Evolutionary conservation across 345 rosid genomes (phyloP).

Genomic region (Rubroshorea leprosula): DNA sequence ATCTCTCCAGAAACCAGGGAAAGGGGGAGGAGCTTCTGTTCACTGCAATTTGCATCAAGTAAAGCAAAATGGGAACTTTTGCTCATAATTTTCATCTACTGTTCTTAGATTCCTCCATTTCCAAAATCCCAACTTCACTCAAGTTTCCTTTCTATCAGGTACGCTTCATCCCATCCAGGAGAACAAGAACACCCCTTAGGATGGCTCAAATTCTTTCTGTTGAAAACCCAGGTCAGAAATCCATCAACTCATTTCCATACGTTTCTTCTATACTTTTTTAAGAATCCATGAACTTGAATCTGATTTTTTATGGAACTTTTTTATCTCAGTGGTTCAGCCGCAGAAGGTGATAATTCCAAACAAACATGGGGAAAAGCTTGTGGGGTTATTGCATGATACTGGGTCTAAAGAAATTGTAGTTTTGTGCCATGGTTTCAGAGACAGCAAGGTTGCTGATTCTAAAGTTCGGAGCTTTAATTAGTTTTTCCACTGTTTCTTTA

Average conservation of each 20-base stretch:
- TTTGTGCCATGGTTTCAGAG: conserved; percentile 72
- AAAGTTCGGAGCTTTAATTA: not conserved
- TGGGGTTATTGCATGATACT: conserved; percentile 69
- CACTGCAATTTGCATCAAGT: too few relatives aligned
- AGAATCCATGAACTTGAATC: not conserved
- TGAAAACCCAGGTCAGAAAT: conserved; percentile 8
- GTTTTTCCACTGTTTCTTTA: not conserved
- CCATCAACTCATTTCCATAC: not conserved
- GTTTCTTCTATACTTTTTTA: not conserved
- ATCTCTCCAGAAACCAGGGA: too few relatives aligned
- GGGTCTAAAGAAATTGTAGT: conserved; percentile 55
- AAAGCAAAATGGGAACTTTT: conserved; percentile 13
- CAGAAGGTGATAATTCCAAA: conserved; percentile 42
- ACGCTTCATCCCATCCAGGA: conserved; percentile 5
- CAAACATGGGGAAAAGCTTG: conserved; percentile 56
- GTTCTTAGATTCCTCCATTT: not conserved
- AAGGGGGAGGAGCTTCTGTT: too few relatives aligned
- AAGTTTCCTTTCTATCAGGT: conserved; percentile 9
- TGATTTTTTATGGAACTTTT: not conserved
- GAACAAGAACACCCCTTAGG: not conserved
- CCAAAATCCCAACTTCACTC: conserved; percentile 11
- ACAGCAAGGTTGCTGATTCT: conserved; percentile 42
- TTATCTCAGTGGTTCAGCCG: conserved; percentile 15
- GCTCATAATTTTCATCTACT: conserved; percentile 10
- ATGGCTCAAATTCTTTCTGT: conserved; percentile 9